These are phyloP conservation scores for Lipomyces orientalis DNA, from an alignment of 805 yeast species.

Conservation along the genomic window DNA sequence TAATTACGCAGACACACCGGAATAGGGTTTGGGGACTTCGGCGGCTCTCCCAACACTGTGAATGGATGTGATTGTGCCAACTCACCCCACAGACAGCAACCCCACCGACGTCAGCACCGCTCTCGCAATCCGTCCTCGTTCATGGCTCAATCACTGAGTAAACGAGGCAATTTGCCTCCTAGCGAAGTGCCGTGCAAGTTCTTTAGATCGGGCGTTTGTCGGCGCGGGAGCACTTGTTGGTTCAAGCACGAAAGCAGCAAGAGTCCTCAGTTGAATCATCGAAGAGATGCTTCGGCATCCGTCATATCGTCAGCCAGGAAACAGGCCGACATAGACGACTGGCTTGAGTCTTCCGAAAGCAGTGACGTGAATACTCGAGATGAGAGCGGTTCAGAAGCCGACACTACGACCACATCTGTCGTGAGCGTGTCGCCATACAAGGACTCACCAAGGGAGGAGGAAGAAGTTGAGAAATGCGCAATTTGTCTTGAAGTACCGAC, in stretches of 20 bases:
- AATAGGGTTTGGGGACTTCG: too few relatives aligned
- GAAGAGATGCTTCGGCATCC: neutral
- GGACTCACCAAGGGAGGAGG: constrained; percentile 5
- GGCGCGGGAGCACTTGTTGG: constrained; percentile 32
- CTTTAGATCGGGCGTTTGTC: constrained; percentile 26
- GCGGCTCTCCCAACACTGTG: too few relatives aligned
- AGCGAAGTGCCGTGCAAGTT: constrained; percentile 33
- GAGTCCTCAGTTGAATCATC: neutral
- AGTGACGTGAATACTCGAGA: neutral
- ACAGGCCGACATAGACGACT: neutral
- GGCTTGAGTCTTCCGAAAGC: neutral
- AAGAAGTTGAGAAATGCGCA: constrained; percentile 12
- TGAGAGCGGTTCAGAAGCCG: neutral
- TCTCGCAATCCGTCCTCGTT: neutral
- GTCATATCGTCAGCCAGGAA: neutral
- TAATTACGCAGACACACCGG: too few relatives aligned
- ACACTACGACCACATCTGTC: neutral
- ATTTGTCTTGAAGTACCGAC: constrained; percentile 30
- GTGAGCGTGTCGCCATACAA: neutral
- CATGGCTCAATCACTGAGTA: neutral
- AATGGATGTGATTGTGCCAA: neutral
- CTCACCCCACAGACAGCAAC: neutral
- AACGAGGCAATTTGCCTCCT: constrained; percentile 22
- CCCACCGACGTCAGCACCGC: neutral
- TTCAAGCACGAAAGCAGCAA: constrained; percentile 25